Evolutionary conservation across 306 rosid genomes (phyloP).

Genomic region (Hippophae rhamnoides): DNA sequence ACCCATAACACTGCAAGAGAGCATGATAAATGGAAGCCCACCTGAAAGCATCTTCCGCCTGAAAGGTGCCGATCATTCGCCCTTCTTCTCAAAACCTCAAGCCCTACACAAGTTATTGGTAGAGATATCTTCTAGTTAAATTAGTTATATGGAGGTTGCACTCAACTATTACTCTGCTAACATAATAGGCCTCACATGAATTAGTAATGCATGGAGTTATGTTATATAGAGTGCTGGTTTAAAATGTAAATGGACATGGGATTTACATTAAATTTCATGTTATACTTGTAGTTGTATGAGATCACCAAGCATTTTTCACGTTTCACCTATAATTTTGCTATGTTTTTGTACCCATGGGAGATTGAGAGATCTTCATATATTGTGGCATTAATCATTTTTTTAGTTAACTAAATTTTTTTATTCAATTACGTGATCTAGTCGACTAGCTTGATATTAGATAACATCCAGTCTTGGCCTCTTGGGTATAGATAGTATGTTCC

Average conservation of each 20-base stretch:
- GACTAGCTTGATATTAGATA: no score
- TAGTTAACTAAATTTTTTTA: no score
- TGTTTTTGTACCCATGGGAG: no score
- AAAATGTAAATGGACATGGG: slow-evolving; percentile 14
- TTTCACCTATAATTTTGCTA: no score
- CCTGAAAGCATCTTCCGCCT: slow-evolving; percentile 64
- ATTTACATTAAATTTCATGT: no score
- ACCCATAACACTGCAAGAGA: slow-evolving; percentile 57
- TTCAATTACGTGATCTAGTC: no score
- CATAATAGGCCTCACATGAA: slow-evolving; percentile 20
- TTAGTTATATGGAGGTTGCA: slow-evolving; percentile 11
- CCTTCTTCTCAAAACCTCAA: slow-evolving; percentile 95
- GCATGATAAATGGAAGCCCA: slow-evolving; percentile 63
- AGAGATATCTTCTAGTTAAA: slow-evolving; percentile 49
- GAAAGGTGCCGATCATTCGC: slow-evolving; percentile 91
- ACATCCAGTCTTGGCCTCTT: no score
- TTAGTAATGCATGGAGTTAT: slow-evolving; percentile 12
- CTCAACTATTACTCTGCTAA: slow-evolving; percentile 17
- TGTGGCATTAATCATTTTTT: no score
- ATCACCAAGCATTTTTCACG: no score
- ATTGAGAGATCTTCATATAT: no score
- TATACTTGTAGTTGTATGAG: no score
- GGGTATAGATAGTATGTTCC: no score
- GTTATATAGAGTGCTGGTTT: slow-evolving; percentile 8
- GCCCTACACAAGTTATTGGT: slow-evolving; percentile 81